Base-by-base conservation (phyloP, 331 rosid species). In the Spiraea crenata region DNA sequence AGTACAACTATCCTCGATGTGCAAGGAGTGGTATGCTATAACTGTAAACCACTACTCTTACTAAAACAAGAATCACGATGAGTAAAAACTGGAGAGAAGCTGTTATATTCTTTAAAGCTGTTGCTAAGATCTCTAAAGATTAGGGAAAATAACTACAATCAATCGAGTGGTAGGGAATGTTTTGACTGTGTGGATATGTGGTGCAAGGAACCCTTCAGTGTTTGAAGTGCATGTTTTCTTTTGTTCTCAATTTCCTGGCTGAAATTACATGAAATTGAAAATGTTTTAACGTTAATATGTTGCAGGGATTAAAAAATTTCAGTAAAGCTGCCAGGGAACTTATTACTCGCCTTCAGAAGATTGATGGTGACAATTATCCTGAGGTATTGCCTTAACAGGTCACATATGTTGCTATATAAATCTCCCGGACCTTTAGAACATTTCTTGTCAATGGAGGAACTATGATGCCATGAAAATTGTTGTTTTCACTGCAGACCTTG, bases 1-100 rank as follows among this genome's bases (percentile, higher is more conserved):
- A 95, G 96, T 74, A 89, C 96, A 72, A 91, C 96, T 70, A 95
- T 95, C 77, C 71, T 95, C 67, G 97, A 95, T 62, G 99, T 91
- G 68, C 90, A 87, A 74, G 99, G 99, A 85, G 91, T 95, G 91
- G 99, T 93, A 89, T n/a, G n/a, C n/a, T 58, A 11, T 64, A 70
- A 12, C 62, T 72, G 35, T 57, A 54, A 39, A 55, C 61, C 35
- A 14, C 55, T 52, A 44, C 31, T 25, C 31, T 25, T 25, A 25
- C 31, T 25, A 25, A 2, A 25, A 25, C 31, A 25, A 25, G 31
- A 25, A 25, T 25, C 31, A 25, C 31, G 31, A 25, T 25, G 31
- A 17, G 75, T n/a, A 44, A n/a, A 73, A 13, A 35, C 48, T 50
- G 35, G 52, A 63, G 49, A 14, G 34, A 19, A 37, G 6, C 68